These are phyloP conservation scores for Ceriops tagal DNA, from an alignment of 345 rosid genomes.

Conservation along the genomic window DNA sequence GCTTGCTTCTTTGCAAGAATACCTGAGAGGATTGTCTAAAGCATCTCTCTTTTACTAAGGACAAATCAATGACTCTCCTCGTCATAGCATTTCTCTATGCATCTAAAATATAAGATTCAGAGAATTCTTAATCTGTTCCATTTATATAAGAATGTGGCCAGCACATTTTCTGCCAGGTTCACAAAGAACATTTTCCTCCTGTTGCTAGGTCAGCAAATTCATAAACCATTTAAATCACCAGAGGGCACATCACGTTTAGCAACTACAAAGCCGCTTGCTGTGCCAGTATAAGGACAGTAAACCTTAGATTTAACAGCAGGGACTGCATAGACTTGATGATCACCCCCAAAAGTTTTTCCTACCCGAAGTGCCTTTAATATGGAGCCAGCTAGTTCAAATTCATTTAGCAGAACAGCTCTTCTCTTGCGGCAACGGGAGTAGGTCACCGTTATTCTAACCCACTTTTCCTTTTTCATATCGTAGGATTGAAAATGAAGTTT, in stretches of 20 bases:
- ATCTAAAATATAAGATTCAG: slow-evolving; percentile 51
- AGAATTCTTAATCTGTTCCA: slow-evolving; percentile 50
- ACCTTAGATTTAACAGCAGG: slow-evolving; percentile 63
- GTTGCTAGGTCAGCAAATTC: slow-evolving; percentile 39
- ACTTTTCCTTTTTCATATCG: slow-evolving; percentile 30
- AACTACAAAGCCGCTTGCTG: slow-evolving; percentile 45
- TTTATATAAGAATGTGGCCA: slow-evolving; percentile 33
- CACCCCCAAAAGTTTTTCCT: slow-evolving; percentile 39
- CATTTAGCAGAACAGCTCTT: slow-evolving; percentile 50
- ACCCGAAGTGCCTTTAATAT: slow-evolving; percentile 49
- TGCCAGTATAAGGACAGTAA: slow-evolving; percentile 51
- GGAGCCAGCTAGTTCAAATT: slow-evolving; percentile 50
- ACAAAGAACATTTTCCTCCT: slow-evolving; percentile 38
- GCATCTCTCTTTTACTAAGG: slow-evolving; percentile 45
- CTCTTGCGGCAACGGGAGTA: slow-evolving; percentile 60
- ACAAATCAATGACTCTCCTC: slow-evolving; percentile 47
- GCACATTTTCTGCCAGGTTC: slow-evolving; percentile 24
- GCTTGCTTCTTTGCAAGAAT: slow-evolving; percentile 51
- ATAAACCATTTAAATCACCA: slow-evolving; percentile 27
- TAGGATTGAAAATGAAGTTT: background rate
- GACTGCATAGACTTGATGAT: slow-evolving; percentile 40
- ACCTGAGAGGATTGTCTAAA: slow-evolving; percentile 39
- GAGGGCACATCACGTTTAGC: slow-evolving; percentile 42
- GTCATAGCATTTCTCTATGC: slow-evolving; percentile 35
- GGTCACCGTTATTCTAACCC: slow-evolving; percentile 67